A percentile compares a stretch with the other conserved stretches of the same genome.
Evolutionary conservation across 768 basidiomycete species (phyloP).

Genomic region (Suillus lakei): DNA sequence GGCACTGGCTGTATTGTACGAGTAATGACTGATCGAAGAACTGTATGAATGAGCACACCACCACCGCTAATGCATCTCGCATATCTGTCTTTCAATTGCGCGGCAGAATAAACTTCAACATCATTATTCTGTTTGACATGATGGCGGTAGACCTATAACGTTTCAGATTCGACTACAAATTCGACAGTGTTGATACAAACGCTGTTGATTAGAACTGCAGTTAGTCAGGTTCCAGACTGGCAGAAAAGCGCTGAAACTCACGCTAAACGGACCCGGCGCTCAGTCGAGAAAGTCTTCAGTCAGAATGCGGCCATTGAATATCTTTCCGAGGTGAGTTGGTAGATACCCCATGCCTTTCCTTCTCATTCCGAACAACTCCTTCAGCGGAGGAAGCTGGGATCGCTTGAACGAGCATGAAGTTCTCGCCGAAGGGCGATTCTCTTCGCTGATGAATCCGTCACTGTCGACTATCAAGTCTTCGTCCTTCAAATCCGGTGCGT

Average conservation of each 20-base stretch:
- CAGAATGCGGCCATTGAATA: constrained; percentile 36
- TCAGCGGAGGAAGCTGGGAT: constrained; percentile 30
- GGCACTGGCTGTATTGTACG: constrained; percentile 96
- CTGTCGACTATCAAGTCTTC: constrained; percentile 12
- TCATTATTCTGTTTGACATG: background rate
- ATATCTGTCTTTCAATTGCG: background rate
- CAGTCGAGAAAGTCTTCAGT: constrained; percentile 27
- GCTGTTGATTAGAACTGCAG: background rate
- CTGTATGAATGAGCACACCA: constrained; percentile 43
- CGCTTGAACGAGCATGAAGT: constrained; percentile 5
- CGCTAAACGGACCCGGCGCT: background rate
- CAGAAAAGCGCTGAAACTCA: background rate
- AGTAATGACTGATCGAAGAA: constrained; percentile 71
- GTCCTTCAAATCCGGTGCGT: constrained; percentile 19
- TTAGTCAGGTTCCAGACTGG: background rate
- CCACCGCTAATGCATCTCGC: background rate
- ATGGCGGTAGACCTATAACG: background rate
- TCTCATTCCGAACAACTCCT: constrained; percentile 39
- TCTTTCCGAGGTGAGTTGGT: constrained; percentile 46
- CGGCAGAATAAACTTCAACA: background rate
- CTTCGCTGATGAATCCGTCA: constrained; percentile 28
- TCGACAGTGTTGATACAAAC: background rate
- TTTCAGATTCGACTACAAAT: background rate
- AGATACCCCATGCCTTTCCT: constrained; percentile 44
- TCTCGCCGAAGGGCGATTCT: constrained; percentile 15